A percentile compares a stretch with the other conserved stretches of the same genome.
Conservation (phyloP, 331 rosid species). For the Malus hybrid region DNA sequence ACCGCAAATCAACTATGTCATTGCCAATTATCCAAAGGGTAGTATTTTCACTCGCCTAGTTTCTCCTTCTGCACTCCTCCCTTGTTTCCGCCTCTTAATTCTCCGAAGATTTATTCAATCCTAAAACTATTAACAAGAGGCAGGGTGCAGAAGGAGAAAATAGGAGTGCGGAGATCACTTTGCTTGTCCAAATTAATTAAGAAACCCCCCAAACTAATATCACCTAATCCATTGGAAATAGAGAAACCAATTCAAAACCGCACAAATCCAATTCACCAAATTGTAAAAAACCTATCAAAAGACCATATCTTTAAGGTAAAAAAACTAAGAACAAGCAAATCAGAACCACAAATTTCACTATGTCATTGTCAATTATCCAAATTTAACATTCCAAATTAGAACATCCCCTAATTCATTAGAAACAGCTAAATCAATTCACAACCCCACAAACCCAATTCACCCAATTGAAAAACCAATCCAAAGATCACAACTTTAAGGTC, state of each 20-base stretch:
- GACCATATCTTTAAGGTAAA: neutral
- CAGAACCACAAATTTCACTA: neutral
- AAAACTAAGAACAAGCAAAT: neutral
- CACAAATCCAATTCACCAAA: neutral
- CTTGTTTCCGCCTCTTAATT: no score
- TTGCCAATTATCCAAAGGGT: neutral
- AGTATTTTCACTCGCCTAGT: no score
- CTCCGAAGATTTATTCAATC: no score
- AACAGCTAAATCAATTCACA: conserved; percentile 12
- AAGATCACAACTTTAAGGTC: neutral
- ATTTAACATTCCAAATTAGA: neutral
- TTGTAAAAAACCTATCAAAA: conserved; percentile 13
- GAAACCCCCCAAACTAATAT: neutral
- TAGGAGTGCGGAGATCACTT: no score
- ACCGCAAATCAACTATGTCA: conserved; percentile 6
- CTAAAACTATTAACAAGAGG: no score
- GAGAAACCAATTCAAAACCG: neutral
- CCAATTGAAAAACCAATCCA: conserved; percentile 15
- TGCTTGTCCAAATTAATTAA: no score
- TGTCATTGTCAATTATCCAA: conserved; percentile 2
- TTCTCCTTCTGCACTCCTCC: no score
- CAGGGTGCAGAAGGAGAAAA: no score
- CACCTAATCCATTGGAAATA: neutral
- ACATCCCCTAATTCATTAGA: conserved; percentile 1
- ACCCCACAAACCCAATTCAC: conserved; percentile 5